Percentiles rank a stretch among this genome's conserved stretches.
Conservation (phyloP, 306 rosid genomes). For the Trifolium subterraneum region DNA sequence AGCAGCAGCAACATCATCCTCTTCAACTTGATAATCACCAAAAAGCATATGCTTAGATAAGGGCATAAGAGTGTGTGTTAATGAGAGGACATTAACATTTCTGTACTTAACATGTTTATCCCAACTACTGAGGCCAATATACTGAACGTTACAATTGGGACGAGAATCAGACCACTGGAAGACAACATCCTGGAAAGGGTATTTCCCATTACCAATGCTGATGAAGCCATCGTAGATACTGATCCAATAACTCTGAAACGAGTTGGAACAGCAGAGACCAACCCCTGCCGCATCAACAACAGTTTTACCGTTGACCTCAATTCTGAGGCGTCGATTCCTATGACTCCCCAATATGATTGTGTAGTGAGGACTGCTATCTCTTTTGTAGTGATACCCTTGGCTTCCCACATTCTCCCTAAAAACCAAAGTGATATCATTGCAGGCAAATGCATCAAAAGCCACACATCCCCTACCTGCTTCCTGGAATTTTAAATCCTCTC, state of each 20-base stretch:
- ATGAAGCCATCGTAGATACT: constrained; percentile 90
- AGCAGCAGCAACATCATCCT: constrained; percentile 44
- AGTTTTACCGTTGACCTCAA: constrained; percentile 80
- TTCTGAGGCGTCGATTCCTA: constrained; percentile 73
- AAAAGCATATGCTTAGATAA: constrained; percentile 66
- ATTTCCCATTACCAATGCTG: constrained; percentile 79
- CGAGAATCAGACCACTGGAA: constrained; percentile 88
- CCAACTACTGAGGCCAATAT: constrained; percentile 97
- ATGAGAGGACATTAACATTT: constrained; percentile 78
- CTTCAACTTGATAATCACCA: constrained; percentile 57
- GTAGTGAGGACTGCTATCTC: constrained; percentile 89
- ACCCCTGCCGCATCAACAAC: constrained; percentile 83
- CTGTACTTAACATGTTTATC: constrained; percentile 92
- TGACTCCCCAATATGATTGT: constrained; percentile 94
- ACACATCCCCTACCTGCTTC: constrained; percentile 96
- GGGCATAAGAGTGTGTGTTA: constrained; percentile 61
- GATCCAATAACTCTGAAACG: constrained; percentile 92
- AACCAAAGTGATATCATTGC: constrained; percentile 87
- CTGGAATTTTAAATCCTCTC: constrained; percentile 75
- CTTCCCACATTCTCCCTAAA: constrained; percentile 91
- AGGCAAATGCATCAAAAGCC: constrained; percentile 90
- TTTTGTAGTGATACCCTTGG: constrained; percentile 89
- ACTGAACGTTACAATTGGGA: constrained; percentile 80
- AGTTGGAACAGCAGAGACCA: constrained; percentile 81
- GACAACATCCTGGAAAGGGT: constrained; percentile 85